Evolutionary conservation across 2,329 filamentous ascomycete species (phyloP), one percentile per base, ranked within the genome.

Genomic region (Hymenoscyphus fraxineus): DNA sequence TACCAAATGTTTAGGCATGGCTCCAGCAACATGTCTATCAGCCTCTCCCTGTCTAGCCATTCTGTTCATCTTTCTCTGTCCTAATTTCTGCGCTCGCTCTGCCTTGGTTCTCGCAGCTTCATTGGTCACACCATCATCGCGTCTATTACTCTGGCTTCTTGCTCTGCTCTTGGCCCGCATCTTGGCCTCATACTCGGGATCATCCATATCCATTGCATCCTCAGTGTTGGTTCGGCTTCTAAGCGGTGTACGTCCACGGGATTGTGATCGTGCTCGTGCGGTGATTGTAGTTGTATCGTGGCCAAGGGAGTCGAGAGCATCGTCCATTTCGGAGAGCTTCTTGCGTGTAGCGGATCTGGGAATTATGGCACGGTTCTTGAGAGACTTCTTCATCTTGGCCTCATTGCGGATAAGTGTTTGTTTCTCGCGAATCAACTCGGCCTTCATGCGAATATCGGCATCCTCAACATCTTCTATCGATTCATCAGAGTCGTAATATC

Each of bases 1-100:
- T 84, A 96, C 89, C 85, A 99, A 83, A 81, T 98, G 95, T 82
- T 96, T 99, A 68, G 88, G 86, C 78, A 96, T 80, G 61, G 91
- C 85, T 44, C 91, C 90, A 63, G 88, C 88, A 67, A 88, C 87
- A 80, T 98, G 94, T 76, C 96, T 88, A 83, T 99, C 95, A 67
- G 90, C 93, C 82, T 99, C 95, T 83, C 95, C 95, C 83, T 96
- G 92, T 78, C 93, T 88, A 56, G 95, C 95, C 90, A 96, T 95
- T 70, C 94, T 87, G 83, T 99, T 99, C 93, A 96, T 97, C 86
- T 93, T 94, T 85, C 94, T 93, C 88, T 99, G 96, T 73, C 88
- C 85, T 76, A 99, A 80, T 85, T 97, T 98, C 76, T 88, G 85
- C 76, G 96, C 82, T 74, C 89, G 88, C 78, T 97, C 93, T 44